These are phyloP conservation scores for Adansonia rubrostipa DNA, from an alignment of 441 rosid genomes.

Conservation along the genomic window DNA sequence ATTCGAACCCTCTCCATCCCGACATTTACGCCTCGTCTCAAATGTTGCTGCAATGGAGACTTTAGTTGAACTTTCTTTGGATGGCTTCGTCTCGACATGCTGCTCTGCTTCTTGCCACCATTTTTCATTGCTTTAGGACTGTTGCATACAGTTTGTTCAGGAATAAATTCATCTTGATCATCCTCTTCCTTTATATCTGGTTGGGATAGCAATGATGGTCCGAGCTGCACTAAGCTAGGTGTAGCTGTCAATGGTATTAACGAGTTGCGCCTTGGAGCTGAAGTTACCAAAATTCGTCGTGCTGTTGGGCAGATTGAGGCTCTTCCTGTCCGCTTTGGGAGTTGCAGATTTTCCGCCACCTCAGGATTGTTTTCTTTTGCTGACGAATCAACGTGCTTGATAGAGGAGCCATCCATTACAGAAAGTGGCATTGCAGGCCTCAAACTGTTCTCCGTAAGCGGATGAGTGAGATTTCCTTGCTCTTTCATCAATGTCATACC, in stretches of 20 bases:
- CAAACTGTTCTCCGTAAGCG: constrained; percentile 49
- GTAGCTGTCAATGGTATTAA: constrained; percentile 64
- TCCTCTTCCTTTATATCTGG: constrained; percentile 42
- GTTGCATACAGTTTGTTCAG: constrained; percentile 49
- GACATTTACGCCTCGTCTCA: constrained; percentile 77
- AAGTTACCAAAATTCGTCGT: constrained; percentile 42
- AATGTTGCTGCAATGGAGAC: constrained; percentile 67
- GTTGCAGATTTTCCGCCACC: constrained; percentile 51
- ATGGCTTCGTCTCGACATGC: constrained; percentile 71
- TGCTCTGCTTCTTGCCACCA: constrained; percentile 60
- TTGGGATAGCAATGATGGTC: constrained; percentile 41
- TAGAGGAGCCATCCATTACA: constrained; percentile 39
- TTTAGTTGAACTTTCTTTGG: constrained; percentile 68
- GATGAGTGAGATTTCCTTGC: constrained; percentile 40
- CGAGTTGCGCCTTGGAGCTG: constrained; percentile 80
- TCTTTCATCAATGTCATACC: constrained; percentile 39
- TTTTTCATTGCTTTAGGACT: constrained; percentile 62
- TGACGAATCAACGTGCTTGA: constrained; percentile 45
- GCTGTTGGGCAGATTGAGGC: constrained; percentile 66
- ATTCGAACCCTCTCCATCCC: constrained; percentile 87
- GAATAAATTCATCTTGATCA: constrained; percentile 38
- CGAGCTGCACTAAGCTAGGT: constrained; percentile 35
- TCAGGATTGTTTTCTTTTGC: constrained; percentile 94
- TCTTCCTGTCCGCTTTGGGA: constrained; percentile 74
- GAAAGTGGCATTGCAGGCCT: constrained; percentile 45